These are phyloP conservation scores for Novymonas esmeraldas DNA, from an alignment of 208 protist species.

Conservation along the genomic window DNA sequence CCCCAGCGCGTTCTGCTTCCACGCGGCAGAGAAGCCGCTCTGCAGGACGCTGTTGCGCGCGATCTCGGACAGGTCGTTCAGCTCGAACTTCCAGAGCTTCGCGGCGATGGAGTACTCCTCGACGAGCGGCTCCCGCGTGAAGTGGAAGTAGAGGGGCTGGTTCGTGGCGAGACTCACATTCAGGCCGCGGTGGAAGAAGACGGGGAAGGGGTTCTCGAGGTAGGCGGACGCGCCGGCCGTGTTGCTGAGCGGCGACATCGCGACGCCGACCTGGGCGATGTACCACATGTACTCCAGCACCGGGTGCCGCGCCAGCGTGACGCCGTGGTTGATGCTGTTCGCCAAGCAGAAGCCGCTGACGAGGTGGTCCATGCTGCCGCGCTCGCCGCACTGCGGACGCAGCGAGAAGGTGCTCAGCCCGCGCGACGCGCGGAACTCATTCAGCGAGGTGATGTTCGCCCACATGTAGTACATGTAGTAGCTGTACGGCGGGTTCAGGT, in stretches of 20 bases:
- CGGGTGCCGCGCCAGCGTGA: slow-evolving; percentile 93
- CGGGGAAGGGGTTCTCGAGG: slow-evolving; percentile 95
- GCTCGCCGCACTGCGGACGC: slow-evolving; percentile 97
- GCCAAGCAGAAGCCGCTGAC: slow-evolving; percentile 94
- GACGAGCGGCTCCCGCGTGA: slow-evolving; percentile 97
- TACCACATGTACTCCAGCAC: slow-evolving; percentile 99
- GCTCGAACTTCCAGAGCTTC: slow-evolving; percentile 97
- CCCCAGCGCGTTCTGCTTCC: slow-evolving; percentile 95
- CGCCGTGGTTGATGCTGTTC: slow-evolving; percentile 97
- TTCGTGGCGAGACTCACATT: slow-evolving; percentile 98
- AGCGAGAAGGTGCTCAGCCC: slow-evolving; percentile 91
- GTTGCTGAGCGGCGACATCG: slow-evolving; percentile 99
- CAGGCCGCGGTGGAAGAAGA: slow-evolving; percentile 95
- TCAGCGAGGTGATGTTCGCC: slow-evolving; percentile 97
- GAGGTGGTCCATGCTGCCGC: slow-evolving; percentile 92
- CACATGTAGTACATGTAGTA: slow-evolving; percentile 99
- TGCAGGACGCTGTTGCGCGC: slow-evolving; percentile 97
- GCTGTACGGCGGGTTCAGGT: slow-evolving; percentile 98
- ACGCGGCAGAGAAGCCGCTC: slow-evolving; percentile 93
- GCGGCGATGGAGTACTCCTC: slow-evolving; percentile 99
- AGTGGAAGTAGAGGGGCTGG: slow-evolving; percentile 96
- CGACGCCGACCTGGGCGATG: slow-evolving; percentile 96
- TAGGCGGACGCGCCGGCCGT: slow-evolving; percentile 97
- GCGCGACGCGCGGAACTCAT: slow-evolving; percentile 91
- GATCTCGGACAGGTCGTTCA: slow-evolving; percentile 98